Conservation (phyloP, 768 basidiomycete species). For the Gymnopilus junonius region DNA sequence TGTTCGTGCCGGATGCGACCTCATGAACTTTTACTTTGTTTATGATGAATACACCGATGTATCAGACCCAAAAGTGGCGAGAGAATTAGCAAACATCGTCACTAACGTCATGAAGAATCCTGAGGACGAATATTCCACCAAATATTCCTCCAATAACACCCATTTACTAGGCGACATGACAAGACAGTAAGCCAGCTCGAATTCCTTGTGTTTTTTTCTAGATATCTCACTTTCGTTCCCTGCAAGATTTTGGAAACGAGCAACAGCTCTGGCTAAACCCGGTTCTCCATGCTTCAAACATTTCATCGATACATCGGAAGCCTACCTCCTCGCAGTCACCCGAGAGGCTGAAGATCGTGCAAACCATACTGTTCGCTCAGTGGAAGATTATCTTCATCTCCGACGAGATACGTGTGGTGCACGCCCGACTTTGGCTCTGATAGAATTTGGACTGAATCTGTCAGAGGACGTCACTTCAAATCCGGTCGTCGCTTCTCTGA, state of each 20-base stretch:
- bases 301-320: constrained; percentile 41
- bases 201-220: no score
- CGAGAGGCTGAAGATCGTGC: constrained; percentile 48
- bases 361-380: constrained; percentile 39
- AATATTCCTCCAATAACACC: no score
- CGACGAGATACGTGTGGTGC: constrained; percentile 59
- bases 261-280: constrained; percentile 8
- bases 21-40: constrained; percentile 56
- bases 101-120: constrained; percentile 46
- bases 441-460: constrained; percentile 61
- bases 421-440: constrained; percentile 53
- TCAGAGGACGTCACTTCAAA: constrained; percentile 59
- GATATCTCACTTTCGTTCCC: background rate
- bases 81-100: constrained; percentile 34
- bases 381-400: constrained; percentile 57
- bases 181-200: constrained; percentile 34
- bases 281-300: constrained; percentile 25
- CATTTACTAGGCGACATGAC: constrained; percentile 39
- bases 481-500: constrained; percentile 48
- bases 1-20: constrained; percentile 37
- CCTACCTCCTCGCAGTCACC: constrained; percentile 46
- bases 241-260: constrained; percentile 28
- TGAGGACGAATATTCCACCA: constrained; percentile 28
- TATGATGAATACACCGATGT: constrained; percentile 57
- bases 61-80: constrained; percentile 31